A percentile compares a stretch with the other conserved stretches of the same genome.
Conservation (phyloP, 345 rosid genomes). For the Eucalyptus viminalis region DNA sequence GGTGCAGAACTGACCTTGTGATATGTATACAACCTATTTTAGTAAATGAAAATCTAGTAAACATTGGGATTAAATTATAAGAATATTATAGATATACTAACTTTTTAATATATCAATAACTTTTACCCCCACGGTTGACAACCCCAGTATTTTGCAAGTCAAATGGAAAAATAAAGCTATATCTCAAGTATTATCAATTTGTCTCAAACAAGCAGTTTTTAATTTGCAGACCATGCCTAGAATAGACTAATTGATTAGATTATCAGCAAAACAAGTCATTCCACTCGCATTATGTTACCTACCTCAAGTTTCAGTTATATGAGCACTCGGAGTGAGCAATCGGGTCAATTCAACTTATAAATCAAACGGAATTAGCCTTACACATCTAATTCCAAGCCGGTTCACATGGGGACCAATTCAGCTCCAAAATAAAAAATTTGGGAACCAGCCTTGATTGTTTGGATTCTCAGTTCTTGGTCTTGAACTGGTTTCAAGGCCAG, state of each 20-base stretch:
- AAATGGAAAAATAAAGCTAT: background rate
- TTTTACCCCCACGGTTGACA: background rate
- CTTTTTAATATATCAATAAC: background rate
- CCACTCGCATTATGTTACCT: background rate
- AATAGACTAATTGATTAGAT: background rate
- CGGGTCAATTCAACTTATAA: background rate
- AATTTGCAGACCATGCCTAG: background rate
- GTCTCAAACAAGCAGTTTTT: background rate
- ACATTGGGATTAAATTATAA: background rate
- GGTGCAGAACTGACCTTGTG: background rate
- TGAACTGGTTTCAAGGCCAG: background rate
- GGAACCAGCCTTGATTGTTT: background rate
- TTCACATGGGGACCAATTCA: background rate
- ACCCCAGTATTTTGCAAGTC: background rate
- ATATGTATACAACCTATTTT: background rate
- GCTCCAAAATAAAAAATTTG: background rate
- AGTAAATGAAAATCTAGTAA: background rate
- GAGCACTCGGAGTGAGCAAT: background rate
- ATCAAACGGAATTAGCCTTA: background rate
- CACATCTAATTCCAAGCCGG: background rate
- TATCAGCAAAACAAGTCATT: background rate
- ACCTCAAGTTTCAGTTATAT: background rate
- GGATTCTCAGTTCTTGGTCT: background rate
- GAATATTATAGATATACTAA: background rate
- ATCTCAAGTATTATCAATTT: background rate